Evolutionary conservation across 257 asterid species (phyloP).

Genomic region (Solanum piurae): DNA sequence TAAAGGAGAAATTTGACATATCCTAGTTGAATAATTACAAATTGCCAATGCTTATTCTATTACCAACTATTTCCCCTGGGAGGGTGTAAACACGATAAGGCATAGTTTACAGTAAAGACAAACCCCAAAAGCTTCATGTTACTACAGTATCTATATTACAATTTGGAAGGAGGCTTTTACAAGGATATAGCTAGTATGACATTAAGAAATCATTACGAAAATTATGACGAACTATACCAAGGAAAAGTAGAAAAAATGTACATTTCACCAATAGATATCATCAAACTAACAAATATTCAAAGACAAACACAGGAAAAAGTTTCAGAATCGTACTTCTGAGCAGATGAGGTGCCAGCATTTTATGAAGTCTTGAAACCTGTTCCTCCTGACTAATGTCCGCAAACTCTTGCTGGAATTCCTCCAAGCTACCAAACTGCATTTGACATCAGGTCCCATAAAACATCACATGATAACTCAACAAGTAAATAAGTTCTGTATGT

Average conservation of each 20-base stretch:
- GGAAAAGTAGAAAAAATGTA: background rate
- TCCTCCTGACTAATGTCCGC: slow-evolving; percentile 98
- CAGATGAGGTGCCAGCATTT: slow-evolving; percentile 96
- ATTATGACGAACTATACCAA: background rate
- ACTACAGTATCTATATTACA: background rate
- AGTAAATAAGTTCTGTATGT: background rate
- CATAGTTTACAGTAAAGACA: background rate
- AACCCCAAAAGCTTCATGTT: background rate
- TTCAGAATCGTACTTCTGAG: slow-evolving; percentile 65
- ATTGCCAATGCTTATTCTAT: background rate
- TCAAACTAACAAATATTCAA: slow-evolving; percentile 1
- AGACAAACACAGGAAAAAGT: slow-evolving; percentile 12
- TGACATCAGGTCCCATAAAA: background rate
- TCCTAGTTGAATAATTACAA: background rate
- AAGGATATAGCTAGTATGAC: background rate
- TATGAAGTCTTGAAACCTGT: slow-evolving; percentile 95
- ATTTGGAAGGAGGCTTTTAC: background rate
- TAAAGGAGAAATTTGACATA: background rate
- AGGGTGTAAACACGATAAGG: background rate
- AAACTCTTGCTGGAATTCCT: slow-evolving; percentile 95
- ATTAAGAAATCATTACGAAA: background rate
- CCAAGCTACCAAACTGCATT: slow-evolving; percentile 82
- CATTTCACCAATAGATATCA: background rate
- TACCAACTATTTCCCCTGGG: background rate
- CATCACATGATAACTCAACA: background rate